Evolutionary conservation across 2,329 filamentous ascomycete genomes (phyloP), one percentile per base, ranked within the genome.

Genomic region (Fusarium fujikuroi): DNA sequence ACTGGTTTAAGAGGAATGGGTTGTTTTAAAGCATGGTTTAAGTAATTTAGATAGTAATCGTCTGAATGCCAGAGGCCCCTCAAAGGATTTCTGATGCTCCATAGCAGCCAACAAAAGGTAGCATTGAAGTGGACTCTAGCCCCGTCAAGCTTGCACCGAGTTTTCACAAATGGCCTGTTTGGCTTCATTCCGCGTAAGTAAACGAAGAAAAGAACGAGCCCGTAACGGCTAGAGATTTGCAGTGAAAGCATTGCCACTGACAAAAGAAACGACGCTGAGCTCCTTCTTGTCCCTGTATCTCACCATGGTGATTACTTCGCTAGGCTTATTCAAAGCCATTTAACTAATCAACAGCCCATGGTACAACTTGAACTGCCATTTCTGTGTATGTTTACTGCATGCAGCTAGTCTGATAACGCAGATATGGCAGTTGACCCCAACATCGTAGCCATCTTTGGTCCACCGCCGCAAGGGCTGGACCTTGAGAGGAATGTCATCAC

Each of bases 391-490:
- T n/a, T n/a, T n/a, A n/a, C n/a, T n/a, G 8, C 28, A n/a, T 54
- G 12, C 15, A 61, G 46, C 36, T 43, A 53, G 25, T 18, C 25
- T 37, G 16, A 19, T 18, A n/a, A 7, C 5, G 5, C 12, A 25
- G 15, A 30, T 21, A 52, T 62, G 42, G 11, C 2, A 5, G 25
- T 49, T 12, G 65, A 68, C 4, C 63, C 63, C 15, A 68, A 63
- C 10, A 68, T 68, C 11, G 47, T 63, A 11, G 63, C 63, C 47
- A 53, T 68, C 14, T 68, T 68, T 43, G 65, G 65, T 3, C 65
- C 63, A 3, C 65, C 65, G 3, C 65, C 65, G 1, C 7, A 68
- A 9, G 63, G 50, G 7, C 42, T 68, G 19, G 42, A 68, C 39
- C 63, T 68, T 1, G 23, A 34, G 1, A 43, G 49, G 1, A 32